Base-by-base conservation (phyloP, 1,284 basidiomycete genomes). In the Psilocybe mexicana region DNA sequence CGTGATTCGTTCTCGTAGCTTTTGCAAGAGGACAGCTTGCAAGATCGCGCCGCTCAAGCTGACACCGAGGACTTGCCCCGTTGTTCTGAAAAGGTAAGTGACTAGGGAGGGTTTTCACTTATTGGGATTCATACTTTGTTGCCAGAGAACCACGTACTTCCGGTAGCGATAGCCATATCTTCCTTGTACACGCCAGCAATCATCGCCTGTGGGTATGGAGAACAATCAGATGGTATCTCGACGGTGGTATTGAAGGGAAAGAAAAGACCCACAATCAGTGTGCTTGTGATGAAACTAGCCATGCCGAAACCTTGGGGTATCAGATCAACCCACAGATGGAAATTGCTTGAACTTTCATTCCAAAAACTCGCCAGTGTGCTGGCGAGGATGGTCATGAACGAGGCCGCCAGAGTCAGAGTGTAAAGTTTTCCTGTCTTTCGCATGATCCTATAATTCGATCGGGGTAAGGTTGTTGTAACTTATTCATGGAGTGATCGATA, bases 31-130 rank as follows among this genome's bases (percentile, higher is more conserved):
- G 33, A 94, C 79, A 3, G 84, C 83, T 74, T 96, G 94, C 25
- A 93, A 77, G 43, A 95, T 73, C 1, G 92, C 89, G 33, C 92
- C 92, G 61, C 90, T 88, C 46, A 95, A 75, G 65, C 90, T 89
- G 53, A 96, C 94, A 49, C 93, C 93, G 46, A 96, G 81, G 23
- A 94, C 94, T 76, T 96, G 94, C 12, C 94, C 94, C 10, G 92
- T 92, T 4, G 93, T 94, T 65, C 93, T 81, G 77, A 94, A 94
- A 51, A 95, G 78, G 74, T 96, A 96, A 25, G 92, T 93, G 65
- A 95, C 93, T 95, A 66, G 38, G 62, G 58, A 38, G 57, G 51
- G 51, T 48, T 51, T 35, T 56, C 45, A 61, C 57, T 57, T 61
- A 43, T 58, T 63, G 60, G 48, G 49, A 61, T 40, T 54, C 54